These are phyloP conservation scores for Podila epicladia DNA, from an alignment of 192 early-diverging fungal species.

Conservation along the genomic window DNA sequence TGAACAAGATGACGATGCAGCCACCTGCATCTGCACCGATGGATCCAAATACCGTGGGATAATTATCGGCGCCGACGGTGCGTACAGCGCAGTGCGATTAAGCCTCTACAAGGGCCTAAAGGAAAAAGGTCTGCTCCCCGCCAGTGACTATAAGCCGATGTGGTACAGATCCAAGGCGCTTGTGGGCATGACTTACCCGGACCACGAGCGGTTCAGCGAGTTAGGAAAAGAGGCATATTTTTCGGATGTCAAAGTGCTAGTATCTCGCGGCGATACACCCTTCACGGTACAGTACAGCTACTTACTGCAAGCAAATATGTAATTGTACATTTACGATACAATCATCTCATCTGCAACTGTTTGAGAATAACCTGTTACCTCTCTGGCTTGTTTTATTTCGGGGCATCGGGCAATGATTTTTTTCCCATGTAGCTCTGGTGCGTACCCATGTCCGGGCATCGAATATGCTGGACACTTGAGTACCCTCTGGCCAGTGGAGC, in stretches of 20 bases:
- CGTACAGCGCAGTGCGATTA: constrained; percentile 44
- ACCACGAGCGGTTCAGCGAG: constrained; percentile 14
- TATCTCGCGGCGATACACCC: constrained; percentile 19
- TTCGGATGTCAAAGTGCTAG: constrained; percentile 18
- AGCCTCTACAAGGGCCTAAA: constrained; percentile 34
- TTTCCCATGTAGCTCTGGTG: constrained; percentile 29
- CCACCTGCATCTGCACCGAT: constrained; percentile 19
- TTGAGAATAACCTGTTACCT: background rate
- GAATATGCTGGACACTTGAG: constrained; percentile 41
- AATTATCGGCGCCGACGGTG: constrained; percentile 48
- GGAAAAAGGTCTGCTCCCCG: constrained; percentile 13
- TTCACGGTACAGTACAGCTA: constrained; percentile 19
- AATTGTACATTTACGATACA: background rate
- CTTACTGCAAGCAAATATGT: background rate
- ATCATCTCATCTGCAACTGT: background rate
- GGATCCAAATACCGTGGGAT: constrained; percentile 36
- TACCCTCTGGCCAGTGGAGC: constrained; percentile 3
- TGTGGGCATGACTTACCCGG: constrained; percentile 32
- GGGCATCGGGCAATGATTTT: no score
- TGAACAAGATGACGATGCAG: background rate
- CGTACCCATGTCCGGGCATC: constrained; percentile 31
- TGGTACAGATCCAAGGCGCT: constrained; percentile 12
- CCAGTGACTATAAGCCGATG: constrained; percentile 26
- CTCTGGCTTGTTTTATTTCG: background rate
- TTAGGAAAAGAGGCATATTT: background rate